Evolutionary conservation across 2,329 filamentous ascomycete genomes (phyloP).

Genomic region (Penicillium sp.): DNA sequence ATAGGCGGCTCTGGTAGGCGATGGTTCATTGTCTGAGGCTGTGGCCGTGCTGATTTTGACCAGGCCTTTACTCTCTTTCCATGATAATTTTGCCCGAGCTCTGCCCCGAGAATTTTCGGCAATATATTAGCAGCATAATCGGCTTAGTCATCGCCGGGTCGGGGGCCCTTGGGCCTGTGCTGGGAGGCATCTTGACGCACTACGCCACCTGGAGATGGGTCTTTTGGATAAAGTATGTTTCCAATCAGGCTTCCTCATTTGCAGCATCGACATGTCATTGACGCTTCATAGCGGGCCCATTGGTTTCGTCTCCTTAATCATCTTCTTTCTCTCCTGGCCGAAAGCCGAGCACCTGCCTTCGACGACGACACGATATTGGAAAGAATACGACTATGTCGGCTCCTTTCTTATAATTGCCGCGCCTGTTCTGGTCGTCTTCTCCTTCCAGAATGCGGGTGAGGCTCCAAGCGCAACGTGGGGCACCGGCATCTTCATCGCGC

Average conservation of each 20-base stretch:
- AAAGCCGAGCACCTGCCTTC: background rate
- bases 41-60: too few relatives aligned
- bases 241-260: background rate
- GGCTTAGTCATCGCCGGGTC: slow-evolving; percentile 21
- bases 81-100: background rate
- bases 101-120: background rate
- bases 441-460: background rate
- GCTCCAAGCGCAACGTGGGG: too few relatives aligned
- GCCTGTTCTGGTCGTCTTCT: background rate
- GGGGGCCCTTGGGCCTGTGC: slow-evolving; percentile 1
- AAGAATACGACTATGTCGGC: slow-evolving; percentile 3
- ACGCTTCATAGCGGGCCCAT: background rate
- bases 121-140: background rate
- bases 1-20: slow-evolving; percentile 28
- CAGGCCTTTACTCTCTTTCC: slow-evolving; percentile 29
- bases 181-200: slow-evolving; percentile 2
- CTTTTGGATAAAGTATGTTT: slow-evolving; percentile 1
- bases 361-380: background rate
- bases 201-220: slow-evolving; percentile 5
- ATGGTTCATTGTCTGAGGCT: too few relatives aligned
- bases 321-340: slow-evolving; percentile 2
- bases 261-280: background rate
- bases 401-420: slow-evolving; percentile 1
- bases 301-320: background rate
- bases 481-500: too few relatives aligned